These are phyloP conservation scores for Xerocomellus amylosporus DNA, from an alignment of 768 basidiomycete species.

Conservation along the genomic window DNA sequence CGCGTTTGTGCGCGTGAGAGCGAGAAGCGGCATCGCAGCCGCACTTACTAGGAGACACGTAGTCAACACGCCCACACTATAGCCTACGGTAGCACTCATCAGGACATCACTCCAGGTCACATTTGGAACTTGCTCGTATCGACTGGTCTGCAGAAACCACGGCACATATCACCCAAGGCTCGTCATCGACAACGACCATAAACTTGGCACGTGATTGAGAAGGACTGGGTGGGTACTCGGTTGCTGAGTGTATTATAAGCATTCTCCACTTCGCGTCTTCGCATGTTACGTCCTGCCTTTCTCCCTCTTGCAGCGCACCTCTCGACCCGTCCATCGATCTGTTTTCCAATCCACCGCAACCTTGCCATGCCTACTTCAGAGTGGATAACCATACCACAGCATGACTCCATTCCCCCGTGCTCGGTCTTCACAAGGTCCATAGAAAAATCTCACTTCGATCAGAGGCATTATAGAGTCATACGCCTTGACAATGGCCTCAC, in stretches of 20 bases:
- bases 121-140: no score
- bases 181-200: no score
- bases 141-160: no score
- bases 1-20: constrained; percentile 24
- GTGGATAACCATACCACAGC: constrained; percentile 20
- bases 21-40: background rate
- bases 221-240: constrained; percentile 27
- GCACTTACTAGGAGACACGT: no score
- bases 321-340: background rate
- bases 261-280: background rate
- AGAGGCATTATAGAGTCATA: constrained; percentile 78
- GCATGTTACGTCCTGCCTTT: constrained; percentile 12
- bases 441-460: constrained; percentile 72
- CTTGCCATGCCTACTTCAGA: constrained; percentile 25
- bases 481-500: constrained; percentile 87
- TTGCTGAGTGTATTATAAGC: background rate
- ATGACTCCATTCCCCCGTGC: constrained; percentile 40
- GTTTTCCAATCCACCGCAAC: constrained; percentile 1
- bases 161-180: no score
- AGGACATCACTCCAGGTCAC: no score
- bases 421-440: constrained; percentile 57
- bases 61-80: no score
- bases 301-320: constrained; percentile 7
- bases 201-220: constrained; percentile 17
- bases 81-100: no score